Evolutionary conservation across 257 asterid genomes (phyloP).

Genomic region (Salvia rosmarinus): DNA sequence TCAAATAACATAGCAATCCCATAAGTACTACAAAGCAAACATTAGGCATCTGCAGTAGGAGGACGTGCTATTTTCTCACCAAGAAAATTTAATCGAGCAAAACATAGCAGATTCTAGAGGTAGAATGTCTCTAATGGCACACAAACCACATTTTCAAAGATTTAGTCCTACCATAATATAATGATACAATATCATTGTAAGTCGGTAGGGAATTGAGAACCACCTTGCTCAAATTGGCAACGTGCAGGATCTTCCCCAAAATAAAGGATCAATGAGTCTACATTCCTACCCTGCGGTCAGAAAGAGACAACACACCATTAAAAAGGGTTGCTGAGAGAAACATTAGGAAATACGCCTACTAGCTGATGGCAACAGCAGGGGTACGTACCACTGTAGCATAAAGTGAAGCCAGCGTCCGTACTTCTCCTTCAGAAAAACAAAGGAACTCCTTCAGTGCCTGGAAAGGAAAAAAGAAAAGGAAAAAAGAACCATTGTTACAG

Average conservation of each 20-base stretch:
- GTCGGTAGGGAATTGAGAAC: slow-evolving; percentile 3
- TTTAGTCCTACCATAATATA: slow-evolving; percentile 5
- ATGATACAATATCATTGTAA: slow-evolving; percentile 4
- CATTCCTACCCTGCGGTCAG: slow-evolving; percentile 80
- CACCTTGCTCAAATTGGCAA: slow-evolving; percentile 95
- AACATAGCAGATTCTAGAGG: neutral
- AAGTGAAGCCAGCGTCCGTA: slow-evolving; percentile 81
- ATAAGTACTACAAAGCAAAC: neutral
- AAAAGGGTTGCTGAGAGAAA: neutral
- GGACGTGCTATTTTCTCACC: neutral
- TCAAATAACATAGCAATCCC: too few relatives aligned
- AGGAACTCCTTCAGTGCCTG: slow-evolving; percentile 91
- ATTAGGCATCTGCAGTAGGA: neutral
- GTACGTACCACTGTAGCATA: slow-evolving; percentile 89
- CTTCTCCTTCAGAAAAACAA: slow-evolving; percentile 86
- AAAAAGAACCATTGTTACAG: neutral
- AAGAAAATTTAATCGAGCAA: neutral
- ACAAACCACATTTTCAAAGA: neutral
- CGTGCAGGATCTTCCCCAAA: slow-evolving; percentile 96
- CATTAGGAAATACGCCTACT: neutral
- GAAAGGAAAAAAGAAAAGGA: neutral
- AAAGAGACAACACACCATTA: slow-evolving; percentile 23
- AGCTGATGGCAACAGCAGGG: slow-evolving; percentile 23
- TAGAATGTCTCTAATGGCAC: neutral
- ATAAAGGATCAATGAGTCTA: slow-evolving; percentile 80